phyloP scores from a whole-genome alignment of 2,329 filamentous ascomycete species.

The Penicillium sp. region DNA sequence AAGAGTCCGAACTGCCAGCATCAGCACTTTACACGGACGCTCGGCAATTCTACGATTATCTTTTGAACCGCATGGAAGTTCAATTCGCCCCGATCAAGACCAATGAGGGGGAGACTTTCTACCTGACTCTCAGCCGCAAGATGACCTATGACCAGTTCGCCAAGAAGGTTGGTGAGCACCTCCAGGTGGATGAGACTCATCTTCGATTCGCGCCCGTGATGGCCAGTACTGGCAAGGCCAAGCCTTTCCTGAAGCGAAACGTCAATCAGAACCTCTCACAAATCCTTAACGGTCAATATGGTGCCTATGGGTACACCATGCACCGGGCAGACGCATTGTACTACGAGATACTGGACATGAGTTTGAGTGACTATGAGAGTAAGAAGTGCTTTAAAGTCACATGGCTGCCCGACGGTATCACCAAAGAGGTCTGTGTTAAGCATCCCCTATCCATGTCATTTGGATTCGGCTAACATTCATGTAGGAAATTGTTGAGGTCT shows the following conservation, averaged over 20 bases:
- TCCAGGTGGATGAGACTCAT: constrained; percentile 78
- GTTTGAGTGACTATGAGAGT: constrained; percentile 85
- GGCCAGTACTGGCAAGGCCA: constrained; percentile 70
- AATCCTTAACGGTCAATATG: constrained; percentile 74
- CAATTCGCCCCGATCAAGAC: constrained; percentile 66
- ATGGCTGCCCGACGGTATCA: constrained; percentile 84
- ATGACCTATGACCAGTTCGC: constrained; percentile 86
- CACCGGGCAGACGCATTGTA: constrained; percentile 77
- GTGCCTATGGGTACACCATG: constrained; percentile 63
- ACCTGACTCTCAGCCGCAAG: constrained; percentile 77
- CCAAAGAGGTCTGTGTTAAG: constrained; percentile 68
- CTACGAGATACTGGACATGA: constrained; percentile 93
- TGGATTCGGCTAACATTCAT: constrained; percentile 14
- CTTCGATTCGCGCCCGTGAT: constrained; percentile 89
- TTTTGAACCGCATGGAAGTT: constrained; percentile 77
- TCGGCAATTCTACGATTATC: constrained; percentile 86
- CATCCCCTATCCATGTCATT: background rate
- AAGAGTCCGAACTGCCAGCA: constrained; percentile 38
- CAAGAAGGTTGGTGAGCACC: constrained; percentile 73
- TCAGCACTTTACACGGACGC: constrained; percentile 62
- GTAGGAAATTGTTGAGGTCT: constrained; percentile 73
- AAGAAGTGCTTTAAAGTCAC: constrained; percentile 83
- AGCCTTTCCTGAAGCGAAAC: constrained; percentile 71
- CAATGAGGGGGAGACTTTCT: constrained; percentile 63
- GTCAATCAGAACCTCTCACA: constrained; percentile 68